Evolutionary conservation across 1,139 yeast species (phyloP).

Genomic region (Zhuliangozyma parablackwelliae): DNA sequence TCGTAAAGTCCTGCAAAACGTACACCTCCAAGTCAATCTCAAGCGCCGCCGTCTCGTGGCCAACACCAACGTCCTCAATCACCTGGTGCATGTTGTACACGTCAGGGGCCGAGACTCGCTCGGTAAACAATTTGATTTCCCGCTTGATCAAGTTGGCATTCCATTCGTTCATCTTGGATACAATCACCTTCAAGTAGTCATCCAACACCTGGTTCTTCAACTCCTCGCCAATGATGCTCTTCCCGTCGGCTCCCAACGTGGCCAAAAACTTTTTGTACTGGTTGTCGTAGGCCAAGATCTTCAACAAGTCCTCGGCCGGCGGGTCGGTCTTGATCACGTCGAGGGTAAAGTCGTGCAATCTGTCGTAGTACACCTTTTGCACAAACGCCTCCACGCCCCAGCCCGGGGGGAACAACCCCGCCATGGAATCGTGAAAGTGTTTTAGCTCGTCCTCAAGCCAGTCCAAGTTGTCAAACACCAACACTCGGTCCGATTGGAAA

Average conservation of each 20-base stretch:
- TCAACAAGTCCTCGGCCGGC: slow-evolving; percentile 58
- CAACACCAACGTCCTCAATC: slow-evolving; percentile 38
- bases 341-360: slow-evolving; percentile 59
- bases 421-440: slow-evolving; percentile 56
- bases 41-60: slow-evolving; percentile 56
- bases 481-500: slow-evolving; percentile 49
- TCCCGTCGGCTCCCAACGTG: slow-evolving; percentile 17
- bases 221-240: slow-evolving; percentile 65
- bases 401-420: slow-evolving; percentile 55
- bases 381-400: slow-evolving; percentile 72
- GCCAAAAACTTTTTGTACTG: slow-evolving; percentile 47
- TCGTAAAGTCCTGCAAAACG: slow-evolving; percentile 50
- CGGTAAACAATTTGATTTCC: slow-evolving; percentile 58
- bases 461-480: slow-evolving; percentile 64
- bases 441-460: slow-evolving; percentile 83
- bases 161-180: slow-evolving; percentile 80
- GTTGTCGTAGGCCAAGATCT: slow-evolving; percentile 70
- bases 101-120: slow-evolving; percentile 70
- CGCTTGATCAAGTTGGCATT: slow-evolving; percentile 58
- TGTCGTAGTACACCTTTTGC: slow-evolving; percentile 64
- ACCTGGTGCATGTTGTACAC: slow-evolving; percentile 37
- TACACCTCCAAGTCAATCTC: slow-evolving; percentile 70
- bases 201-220: slow-evolving; percentile 57
- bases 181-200: slow-evolving; percentile 69
- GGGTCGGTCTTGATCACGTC: slow-evolving; percentile 69